phyloP scores from a whole-genome alignment of 2,329 filamentous ascomycete species.

The Fusarium verrucosum region DNA sequence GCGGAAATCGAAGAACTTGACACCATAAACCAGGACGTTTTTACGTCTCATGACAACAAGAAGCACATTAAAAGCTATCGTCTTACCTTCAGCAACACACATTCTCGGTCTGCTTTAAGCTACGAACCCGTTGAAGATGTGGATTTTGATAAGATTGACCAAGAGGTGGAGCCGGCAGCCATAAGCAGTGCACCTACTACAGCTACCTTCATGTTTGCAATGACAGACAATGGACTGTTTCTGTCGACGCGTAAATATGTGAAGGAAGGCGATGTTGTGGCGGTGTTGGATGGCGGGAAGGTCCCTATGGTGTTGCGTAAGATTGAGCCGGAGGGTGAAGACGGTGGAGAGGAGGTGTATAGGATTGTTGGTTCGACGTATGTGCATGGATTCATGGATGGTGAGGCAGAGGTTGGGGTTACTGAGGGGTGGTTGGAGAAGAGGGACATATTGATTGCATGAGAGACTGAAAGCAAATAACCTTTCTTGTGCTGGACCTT shows the following conservation, averaged over 20 bases:
- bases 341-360: neutral
- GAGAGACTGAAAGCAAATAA: fast-evolving
- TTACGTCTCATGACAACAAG: neutral
- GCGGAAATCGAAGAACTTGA: neutral
- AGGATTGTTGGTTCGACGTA: constrained; percentile 12
- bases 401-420: neutral
- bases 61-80: neutral
- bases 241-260: neutral
- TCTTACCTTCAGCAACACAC: neutral
- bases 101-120: neutral
- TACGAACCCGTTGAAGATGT: neutral
- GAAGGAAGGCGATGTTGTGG: constrained; percentile 8
- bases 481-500: neutral
- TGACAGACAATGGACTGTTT: constrained; percentile 5
- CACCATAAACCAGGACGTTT: neutral
- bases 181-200: no score
- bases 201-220: neutral
- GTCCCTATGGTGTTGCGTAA: constrained; percentile 17
- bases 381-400: constrained; percentile 32
- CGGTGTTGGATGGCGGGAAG: constrained; percentile 21
- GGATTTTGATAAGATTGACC: neutral
- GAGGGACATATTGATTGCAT: constrained; percentile 3
- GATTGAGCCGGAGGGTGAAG: neutral
- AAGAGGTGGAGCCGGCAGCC: neutral
- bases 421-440: constrained; percentile 3